A percentile compares a stretch with the other conserved stretches of the same genome.
These are phyloP conservation scores for Amphicarpaea edgeworthii DNA, from an alignment of 306 rosid species.

Conservation along the genomic window DNA sequence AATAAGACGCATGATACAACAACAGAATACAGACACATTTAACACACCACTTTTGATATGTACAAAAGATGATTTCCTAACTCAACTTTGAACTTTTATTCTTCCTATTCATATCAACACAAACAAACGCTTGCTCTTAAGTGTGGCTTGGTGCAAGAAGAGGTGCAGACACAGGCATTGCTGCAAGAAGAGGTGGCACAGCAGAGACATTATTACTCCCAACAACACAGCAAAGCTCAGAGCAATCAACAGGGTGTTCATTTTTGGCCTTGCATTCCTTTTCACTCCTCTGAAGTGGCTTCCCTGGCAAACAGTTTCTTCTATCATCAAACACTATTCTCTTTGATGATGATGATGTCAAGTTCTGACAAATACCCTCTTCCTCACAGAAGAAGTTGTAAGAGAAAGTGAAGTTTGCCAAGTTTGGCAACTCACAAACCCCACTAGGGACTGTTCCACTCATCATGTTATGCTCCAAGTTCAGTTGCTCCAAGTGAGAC, in stretches of 20 bases:
- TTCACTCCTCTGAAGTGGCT: conserved; percentile 67
- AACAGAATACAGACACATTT: conserved; percentile 24
- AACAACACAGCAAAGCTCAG: conserved; percentile 46
- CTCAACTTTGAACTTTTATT: conserved; percentile 51
- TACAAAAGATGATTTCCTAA: conserved; percentile 47
- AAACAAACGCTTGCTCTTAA: conserved; percentile 38
- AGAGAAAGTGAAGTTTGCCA: conserved; percentile 76
- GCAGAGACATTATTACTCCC: conserved; percentile 44
- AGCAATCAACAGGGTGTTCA: conserved; percentile 59
- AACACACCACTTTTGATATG: conserved; percentile 40
- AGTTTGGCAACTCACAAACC: conserved; percentile 72
- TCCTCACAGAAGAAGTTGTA: conserved; percentile 87
- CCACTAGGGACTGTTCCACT: conserved; percentile 71
- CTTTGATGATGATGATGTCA: conserved; percentile 64
- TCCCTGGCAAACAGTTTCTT: conserved; percentile 75
- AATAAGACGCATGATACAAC: conserved; percentile 22
- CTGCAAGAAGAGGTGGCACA: conserved; percentile 54
- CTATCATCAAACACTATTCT: conserved; percentile 63
- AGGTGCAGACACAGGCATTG: conserved; percentile 63
- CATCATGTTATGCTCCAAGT: conserved; percentile 74
- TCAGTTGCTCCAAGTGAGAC: conserved; percentile 77
- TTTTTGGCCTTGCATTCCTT: conserved; percentile 62
- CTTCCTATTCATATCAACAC: conserved; percentile 38
- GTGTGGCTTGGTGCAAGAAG: conserved; percentile 61
- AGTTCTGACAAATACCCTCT: conserved; percentile 71